phyloP scores from a whole-genome alignment of 768 basidiomycete genomes.

The Phaffia australis region DNA sequence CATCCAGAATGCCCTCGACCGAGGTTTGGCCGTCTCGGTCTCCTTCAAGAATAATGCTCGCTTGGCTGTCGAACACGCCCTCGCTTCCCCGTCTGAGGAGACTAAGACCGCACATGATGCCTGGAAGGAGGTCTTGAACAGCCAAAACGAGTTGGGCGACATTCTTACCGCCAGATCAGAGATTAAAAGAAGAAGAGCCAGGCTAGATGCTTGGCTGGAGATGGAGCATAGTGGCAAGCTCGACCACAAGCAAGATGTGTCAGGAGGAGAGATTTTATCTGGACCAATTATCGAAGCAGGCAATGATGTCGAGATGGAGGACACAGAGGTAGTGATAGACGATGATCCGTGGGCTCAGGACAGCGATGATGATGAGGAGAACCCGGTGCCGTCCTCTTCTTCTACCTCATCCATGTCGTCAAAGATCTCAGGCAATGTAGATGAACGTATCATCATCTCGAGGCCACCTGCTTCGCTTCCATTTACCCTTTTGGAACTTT shows the following conservation, averaged over 20 bases:
- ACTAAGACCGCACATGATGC: background rate
- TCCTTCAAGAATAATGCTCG: conserved; percentile 1
- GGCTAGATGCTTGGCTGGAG: conserved; percentile 13
- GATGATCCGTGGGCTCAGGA: conserved; percentile 63
- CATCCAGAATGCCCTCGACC: conserved; percentile 5
- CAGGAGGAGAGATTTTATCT: background rate
- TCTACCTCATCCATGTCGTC: conserved; percentile 2
- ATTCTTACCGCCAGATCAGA: conserved; percentile 7
- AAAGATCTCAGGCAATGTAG: conserved; percentile 15
- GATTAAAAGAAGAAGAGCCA: conserved; percentile 7
- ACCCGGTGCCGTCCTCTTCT: conserved; percentile 1
- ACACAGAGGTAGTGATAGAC: conserved; percentile 47
- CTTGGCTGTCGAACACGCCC: background rate
- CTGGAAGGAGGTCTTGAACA: background rate
- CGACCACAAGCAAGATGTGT: background rate
- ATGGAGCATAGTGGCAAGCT: background rate
- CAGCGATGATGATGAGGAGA: conserved; percentile 31
- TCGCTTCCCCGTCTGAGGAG: too few relatives aligned
- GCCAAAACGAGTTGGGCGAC: background rate
- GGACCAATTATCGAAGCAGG: conserved; percentile 29
- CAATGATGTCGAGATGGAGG: conserved; percentile 44
- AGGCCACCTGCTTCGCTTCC: conserved; percentile 26
- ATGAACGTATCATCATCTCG: background rate
- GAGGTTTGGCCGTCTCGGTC: conserved; percentile 7
- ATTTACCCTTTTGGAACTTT: conserved; percentile 54